A percentile compares a stretch with the other conserved stretches of the same genome.
Evolutionary conservation across 768 basidiomycete species (phyloP).

Genomic region (Auriscalpium vulgare): DNA sequence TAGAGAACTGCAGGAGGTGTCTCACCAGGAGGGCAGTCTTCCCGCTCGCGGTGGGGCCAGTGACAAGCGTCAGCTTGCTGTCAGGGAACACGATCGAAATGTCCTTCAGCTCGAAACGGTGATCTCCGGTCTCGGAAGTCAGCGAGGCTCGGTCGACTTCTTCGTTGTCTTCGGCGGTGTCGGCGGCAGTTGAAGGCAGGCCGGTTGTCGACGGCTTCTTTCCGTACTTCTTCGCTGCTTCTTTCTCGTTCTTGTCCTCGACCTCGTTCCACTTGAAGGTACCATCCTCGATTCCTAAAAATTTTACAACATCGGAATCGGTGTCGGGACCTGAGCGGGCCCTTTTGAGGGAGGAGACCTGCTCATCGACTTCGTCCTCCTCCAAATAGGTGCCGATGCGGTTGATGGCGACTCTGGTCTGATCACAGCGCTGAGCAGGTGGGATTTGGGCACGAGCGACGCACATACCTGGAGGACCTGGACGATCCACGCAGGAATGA

Average conservation of each 20-base stretch:
- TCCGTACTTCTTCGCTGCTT: constrained; percentile 13
- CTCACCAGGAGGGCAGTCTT: constrained; percentile 72
- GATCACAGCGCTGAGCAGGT: background rate
- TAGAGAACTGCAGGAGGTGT: no score
- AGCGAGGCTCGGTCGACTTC: constrained; percentile 16
- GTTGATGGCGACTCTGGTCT: constrained; percentile 50
- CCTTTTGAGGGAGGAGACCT: constrained; percentile 50
- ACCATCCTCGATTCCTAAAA: constrained; percentile 42
- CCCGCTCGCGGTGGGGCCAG: constrained; percentile 75
- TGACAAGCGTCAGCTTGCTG: constrained; percentile 63
- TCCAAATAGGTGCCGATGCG: constrained; percentile 53
- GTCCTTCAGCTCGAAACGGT: constrained; percentile 60
- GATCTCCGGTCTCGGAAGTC: constrained; percentile 24
- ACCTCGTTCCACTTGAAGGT: constrained; percentile 52
- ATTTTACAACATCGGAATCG: constrained; percentile 20
- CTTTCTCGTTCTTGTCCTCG: constrained; percentile 22
- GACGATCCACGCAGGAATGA: constrained; percentile 75
- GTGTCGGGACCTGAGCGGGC: constrained; percentile 15
- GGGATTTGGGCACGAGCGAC: no score
- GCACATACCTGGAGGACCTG: constrained; percentile 51
- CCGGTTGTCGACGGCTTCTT: background rate
- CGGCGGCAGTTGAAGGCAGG: no score
- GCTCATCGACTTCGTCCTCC: constrained; percentile 56
- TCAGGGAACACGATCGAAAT: constrained; percentile 65
- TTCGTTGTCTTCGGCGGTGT: constrained; percentile 10